These are phyloP conservation scores for Aspergillus sp. DNA, from an alignment of 2,329 filamentous ascomycete species.

Conservation along the genomic window DNA sequence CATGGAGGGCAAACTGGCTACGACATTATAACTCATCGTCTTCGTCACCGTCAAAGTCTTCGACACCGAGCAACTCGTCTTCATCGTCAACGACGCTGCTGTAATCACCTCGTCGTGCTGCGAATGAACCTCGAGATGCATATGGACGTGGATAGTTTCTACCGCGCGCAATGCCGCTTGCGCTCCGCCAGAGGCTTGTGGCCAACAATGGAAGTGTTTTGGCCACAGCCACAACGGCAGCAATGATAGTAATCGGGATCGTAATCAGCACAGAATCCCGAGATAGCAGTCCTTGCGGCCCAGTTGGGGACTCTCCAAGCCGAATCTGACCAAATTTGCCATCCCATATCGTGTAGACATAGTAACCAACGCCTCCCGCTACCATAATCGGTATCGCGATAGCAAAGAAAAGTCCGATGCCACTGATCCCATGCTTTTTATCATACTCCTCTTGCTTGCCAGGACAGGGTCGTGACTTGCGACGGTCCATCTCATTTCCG, in stretches of 20 bases:
- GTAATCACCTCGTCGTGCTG: conserved; percentile 83
- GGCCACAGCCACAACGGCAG: conserved; percentile 74
- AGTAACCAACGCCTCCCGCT: conserved; percentile 76
- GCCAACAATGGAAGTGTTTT: conserved; percentile 72
- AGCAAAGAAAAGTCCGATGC: conserved; percentile 78
- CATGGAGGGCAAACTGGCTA: background rate
- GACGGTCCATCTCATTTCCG: conserved; percentile 73
- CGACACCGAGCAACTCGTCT: conserved; percentile 80
- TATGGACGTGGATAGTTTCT: conserved; percentile 66
- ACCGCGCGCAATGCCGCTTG: conserved; percentile 45
- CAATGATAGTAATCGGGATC: conserved; percentile 77
- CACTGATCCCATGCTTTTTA: conserved; percentile 68
- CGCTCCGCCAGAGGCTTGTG: conserved; percentile 70
- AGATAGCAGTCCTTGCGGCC: conserved; percentile 53
- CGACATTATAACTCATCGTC: conserved; percentile 55
- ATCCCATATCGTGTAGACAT: conserved; percentile 79
- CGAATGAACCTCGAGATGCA: conserved; percentile 86
- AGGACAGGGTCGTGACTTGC: conserved; percentile 64
- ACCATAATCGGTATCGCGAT: conserved; percentile 71
- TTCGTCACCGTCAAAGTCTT: conserved; percentile 91
- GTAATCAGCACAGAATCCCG: conserved; percentile 74
- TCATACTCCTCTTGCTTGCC: conserved; percentile 81
- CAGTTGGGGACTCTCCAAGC: conserved; percentile 64
- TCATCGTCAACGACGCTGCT: conserved; percentile 88
- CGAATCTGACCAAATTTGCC: conserved; percentile 90